These are phyloP conservation scores for Schizonepeta tenuifolia DNA, from an alignment of 257 asterid species.

Conservation along the genomic window DNA sequence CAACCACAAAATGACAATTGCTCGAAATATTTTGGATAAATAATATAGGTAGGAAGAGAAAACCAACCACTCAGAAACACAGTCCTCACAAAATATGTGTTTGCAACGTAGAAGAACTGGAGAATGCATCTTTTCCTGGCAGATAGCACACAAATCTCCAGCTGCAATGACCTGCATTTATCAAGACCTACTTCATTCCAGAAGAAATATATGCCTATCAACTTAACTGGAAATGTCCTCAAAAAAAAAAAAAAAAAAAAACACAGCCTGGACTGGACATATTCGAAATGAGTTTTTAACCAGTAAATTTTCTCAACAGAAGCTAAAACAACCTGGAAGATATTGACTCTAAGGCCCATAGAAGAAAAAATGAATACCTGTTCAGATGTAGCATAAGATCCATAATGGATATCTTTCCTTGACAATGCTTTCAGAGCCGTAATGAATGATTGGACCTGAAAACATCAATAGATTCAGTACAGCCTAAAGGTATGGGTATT, in stretches of 20 bases:
- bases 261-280: too few species aligned
- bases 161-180: slow-evolving; percentile 68
- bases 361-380: slow-evolving; percentile 53
- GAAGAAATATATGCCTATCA: slow-evolving; percentile 3
- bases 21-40: background rate
- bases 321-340: slow-evolving; percentile 18
- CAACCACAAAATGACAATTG: slow-evolving; percentile 14
- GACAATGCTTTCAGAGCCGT: slow-evolving; percentile 74
- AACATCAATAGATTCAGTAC: slow-evolving; percentile 26
- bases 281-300: background rate
- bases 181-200: slow-evolving; percentile 8
- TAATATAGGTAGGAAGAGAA: slow-evolving; percentile 23
- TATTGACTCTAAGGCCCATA: slow-evolving; percentile 1
- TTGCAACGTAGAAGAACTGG: slow-evolving; percentile 84
- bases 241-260: too few species aligned
- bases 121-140: slow-evolving; percentile 88
- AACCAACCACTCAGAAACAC: slow-evolving; percentile 84
- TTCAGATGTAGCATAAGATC: slow-evolving; percentile 83
- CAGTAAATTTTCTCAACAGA: slow-evolving; percentile 25
- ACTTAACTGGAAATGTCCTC: too few species aligned
- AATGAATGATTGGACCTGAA: slow-evolving; percentile 71
- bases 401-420: slow-evolving; percentile 76
- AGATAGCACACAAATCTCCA: slow-evolving; percentile 89
- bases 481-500: background rate
- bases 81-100: slow-evolving; percentile 88